These are phyloP conservation scores for Vitis hybrid DNA, from an alignment of 177 flowering plant genomes.

Conservation along the genomic window DNA sequence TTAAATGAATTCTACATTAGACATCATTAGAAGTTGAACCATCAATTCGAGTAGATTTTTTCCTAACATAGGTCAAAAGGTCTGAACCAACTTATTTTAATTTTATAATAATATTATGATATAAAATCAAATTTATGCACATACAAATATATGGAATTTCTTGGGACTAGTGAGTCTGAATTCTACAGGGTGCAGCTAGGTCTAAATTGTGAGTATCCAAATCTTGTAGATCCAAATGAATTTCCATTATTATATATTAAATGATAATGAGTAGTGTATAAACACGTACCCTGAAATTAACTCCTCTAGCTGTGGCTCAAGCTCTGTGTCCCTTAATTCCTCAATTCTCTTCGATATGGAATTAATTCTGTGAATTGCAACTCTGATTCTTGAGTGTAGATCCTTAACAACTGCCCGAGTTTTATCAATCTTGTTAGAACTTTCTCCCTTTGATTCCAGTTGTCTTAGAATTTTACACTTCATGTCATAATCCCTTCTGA, in stretches of 20 bases:
- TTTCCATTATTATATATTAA: background rate
- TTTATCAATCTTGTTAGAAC: constrained; percentile 47
- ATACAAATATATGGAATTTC: too few relatives aligned
- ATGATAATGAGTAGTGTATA: constrained; percentile 7
- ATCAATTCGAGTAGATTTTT: too few relatives aligned
- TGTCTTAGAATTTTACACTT: constrained; percentile 72
- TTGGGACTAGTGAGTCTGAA: too few relatives aligned
- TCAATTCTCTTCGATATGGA: constrained; percentile 89
- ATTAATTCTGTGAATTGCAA: constrained; percentile 85
- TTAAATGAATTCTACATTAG: too few relatives aligned
- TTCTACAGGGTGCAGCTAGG: background rate
- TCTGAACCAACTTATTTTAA: too few relatives aligned
- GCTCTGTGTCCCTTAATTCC: constrained; percentile 88
- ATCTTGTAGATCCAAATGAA: background rate
- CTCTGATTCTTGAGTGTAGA: constrained; percentile 84
- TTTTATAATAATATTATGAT: too few relatives aligned
- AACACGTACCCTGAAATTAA: constrained; percentile 79
- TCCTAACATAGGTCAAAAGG: too few relatives aligned
- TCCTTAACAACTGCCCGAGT: constrained; percentile 91
- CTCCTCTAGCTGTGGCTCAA: constrained; percentile 97
- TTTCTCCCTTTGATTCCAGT: constrained; percentile 64
- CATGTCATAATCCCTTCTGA: constrained; percentile 71
- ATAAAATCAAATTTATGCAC: too few relatives aligned
- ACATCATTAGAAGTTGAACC: too few relatives aligned
- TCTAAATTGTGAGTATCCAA: background rate